Base-by-base conservation (phyloP, 2,329 filamentous ascomycete species). In the Didymella exigua region DNA sequence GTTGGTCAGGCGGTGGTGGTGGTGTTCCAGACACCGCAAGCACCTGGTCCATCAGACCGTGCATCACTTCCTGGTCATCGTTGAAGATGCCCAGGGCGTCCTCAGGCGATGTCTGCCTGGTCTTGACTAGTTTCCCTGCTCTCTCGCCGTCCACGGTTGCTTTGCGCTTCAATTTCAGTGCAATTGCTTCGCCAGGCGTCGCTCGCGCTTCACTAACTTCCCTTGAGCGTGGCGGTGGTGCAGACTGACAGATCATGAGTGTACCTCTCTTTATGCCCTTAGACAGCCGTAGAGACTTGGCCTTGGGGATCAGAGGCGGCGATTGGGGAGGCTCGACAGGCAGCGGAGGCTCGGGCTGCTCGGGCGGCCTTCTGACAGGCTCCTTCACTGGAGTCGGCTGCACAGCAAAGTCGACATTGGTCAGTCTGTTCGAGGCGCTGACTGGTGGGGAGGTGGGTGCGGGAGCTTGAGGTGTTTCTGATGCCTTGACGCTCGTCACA, bases 181-280 rank as follows among this genome's bases (percentile, higher is more conserved):
- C 45, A 23, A 14, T 26, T 18, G 14, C 14, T 24, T 16, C 23
- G n/a, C 23, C 11, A 9, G n/a, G 13, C 16, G 14, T n/a, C 16
- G 10, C 14, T 42, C 24, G 60, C 7, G 38, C 19, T 31, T 53
- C 56, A 30, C 49, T 56, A 1, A 47, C 41, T 34, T 40, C 46
- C 23, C 37, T 57, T 14, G 49, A 33, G 2, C 24, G 46, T 23
- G 47, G 58, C n/a, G 65, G 61, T 19, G 73, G 62, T 16, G 72
- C 60, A n/a, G 73, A 63, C 48, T 79, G 76, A 49, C 77, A 80
- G 0, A 80, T 58, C 2, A 80, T 58, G 11, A 81, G 62, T 52
- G 71, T 78, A 30, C 75, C 77, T 53, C 76, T 74, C 14, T 73
- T 75, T 8, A 69, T 67, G n/a, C 70, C 74, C 5, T 66, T 63